phyloP scores from a whole-genome alignment of 2,329 filamentous ascomycete species.

The Penicillium sp. region DNA sequence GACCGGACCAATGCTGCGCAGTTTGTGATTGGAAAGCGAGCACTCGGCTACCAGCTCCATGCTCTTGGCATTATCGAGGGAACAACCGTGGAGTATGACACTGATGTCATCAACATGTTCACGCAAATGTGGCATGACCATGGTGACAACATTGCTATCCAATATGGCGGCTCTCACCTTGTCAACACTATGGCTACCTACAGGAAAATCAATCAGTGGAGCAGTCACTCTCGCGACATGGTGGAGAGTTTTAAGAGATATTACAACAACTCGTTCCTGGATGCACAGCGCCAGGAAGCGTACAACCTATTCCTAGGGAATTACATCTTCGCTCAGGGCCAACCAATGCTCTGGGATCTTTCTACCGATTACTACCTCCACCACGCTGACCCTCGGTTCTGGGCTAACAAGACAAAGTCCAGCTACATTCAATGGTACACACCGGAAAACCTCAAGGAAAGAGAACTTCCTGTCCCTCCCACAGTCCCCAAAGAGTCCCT shows the following conservation, averaged over 20 bases:
- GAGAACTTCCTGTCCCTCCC: conserved; percentile 58
- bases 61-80: conserved; percentile 85
- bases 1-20: conserved; percentile 97
- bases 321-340: conserved; percentile 83
- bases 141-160: conserved; percentile 95
- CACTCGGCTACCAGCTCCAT: conserved; percentile 88
- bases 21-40: conserved; percentile 95
- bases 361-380: conserved; percentile 95
- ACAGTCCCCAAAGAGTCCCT: conserved; percentile 36
- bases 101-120: conserved; percentile 92
- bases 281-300: conserved; percentile 96
- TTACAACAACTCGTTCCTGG: conserved; percentile 98
- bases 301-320: conserved; percentile 98
- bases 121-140: conserved; percentile 99
- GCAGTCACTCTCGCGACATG: conserved; percentile 96
- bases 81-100: conserved; percentile 85
- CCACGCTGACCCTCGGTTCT: conserved; percentile 79
- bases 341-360: conserved; percentile 97
- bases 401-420: conserved; percentile 65
- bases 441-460: conserved; percentile 69
- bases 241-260: conserved; percentile 99
- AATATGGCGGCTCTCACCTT: conserved; percentile 95
- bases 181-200: conserved; percentile 99
- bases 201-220: conserved; percentile 98
- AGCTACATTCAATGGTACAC: conserved; percentile 93